Evolutionary conservation across 768 basidiomycete genomes (phyloP), one percentile per base, ranked within the genome.

Genomic region (Scleroderma bovista): DNA sequence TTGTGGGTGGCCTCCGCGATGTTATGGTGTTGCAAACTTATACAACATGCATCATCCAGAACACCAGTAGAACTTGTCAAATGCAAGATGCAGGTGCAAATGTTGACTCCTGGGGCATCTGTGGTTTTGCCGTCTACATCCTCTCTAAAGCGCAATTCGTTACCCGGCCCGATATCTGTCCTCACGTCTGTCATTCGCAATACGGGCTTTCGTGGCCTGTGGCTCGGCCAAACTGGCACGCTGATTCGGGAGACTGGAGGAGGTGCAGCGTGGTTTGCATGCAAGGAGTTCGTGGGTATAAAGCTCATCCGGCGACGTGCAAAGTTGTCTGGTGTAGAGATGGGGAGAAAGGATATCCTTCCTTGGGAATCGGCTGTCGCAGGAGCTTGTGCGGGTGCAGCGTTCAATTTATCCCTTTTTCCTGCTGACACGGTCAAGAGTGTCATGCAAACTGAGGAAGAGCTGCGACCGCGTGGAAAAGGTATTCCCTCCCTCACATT

Each of bases 51-150:
- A 29, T 9, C 26, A 15, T 22, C 59, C 47, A 92, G 90, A 24
- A 96, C 93, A 0, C 94, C 94, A 1, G 85, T 97, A 50, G 94
- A 96, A 60, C 84, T 96, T 44, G 81, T 97, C 51, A 96, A 98
- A 69, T 96, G 93, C 72, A 91, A 92, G 67, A 95, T 97, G 93
- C 94, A 96, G 66, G 94, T 96, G 2, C 93, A 95, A 63, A 86
- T 91, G 80, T 80, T 95, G 19, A 69, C 75, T 17, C 51, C 67
- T 2, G 51, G 40, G 20, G 33, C 22, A 2, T 49, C 69, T 8
- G 49, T 55, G 8, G 50, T 62, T 11, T n/a, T 57, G 1, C 49
- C 54, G 7, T 20, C 60, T 17, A 20, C 50, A 4, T 32, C 57
- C 45, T 45, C 47, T 42, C 38, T 43, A 39, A 60, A 54, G 51